These are phyloP conservation scores for Xerocomellus dryophilus DNA, from an alignment of 768 basidiomycete genomes.

Conservation along the genomic window DNA sequence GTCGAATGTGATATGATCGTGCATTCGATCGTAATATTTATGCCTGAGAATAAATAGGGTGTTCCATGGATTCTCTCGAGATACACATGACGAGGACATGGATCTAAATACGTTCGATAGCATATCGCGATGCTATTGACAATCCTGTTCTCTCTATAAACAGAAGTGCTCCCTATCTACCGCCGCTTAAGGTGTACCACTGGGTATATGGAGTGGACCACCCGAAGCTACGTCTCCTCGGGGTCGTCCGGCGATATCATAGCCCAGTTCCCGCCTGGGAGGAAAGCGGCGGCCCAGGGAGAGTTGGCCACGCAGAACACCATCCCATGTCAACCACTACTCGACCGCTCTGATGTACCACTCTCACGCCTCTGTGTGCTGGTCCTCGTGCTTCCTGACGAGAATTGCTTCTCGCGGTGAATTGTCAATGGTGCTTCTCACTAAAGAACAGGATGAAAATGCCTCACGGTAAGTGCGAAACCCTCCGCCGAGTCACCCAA, in stretches of 20 bases:
- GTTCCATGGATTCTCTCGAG: background rate
- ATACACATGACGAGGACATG: background rate
- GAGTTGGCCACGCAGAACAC: background rate
- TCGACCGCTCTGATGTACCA: background rate
- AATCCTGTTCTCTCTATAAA: background rate
- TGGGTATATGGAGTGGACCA: background rate
- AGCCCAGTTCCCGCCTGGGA: slow-evolving; percentile 21
- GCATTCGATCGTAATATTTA: background rate
- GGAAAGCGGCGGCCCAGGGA: background rate
- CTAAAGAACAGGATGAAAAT: background rate
- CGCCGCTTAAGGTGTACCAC: background rate
- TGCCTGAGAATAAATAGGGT: background rate
- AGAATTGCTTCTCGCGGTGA: background rate
- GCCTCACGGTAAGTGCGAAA: slow-evolving; percentile 15
- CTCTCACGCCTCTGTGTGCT: slow-evolving; percentile 15
- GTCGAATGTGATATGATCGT: background rate
- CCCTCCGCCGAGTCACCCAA: background rate
- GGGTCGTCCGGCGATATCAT: background rate
- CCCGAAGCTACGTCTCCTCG: background rate
- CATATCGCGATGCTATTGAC: background rate
- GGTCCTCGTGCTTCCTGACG: slow-evolving; percentile 7
- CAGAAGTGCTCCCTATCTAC: background rate
- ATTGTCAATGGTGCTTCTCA: slow-evolving; percentile 1
- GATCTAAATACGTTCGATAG: background rate
- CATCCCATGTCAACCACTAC: background rate